phyloP scores from a whole-genome alignment of 495 filamentous ascomycete genomes.

The Penicillium silybi region DNA sequence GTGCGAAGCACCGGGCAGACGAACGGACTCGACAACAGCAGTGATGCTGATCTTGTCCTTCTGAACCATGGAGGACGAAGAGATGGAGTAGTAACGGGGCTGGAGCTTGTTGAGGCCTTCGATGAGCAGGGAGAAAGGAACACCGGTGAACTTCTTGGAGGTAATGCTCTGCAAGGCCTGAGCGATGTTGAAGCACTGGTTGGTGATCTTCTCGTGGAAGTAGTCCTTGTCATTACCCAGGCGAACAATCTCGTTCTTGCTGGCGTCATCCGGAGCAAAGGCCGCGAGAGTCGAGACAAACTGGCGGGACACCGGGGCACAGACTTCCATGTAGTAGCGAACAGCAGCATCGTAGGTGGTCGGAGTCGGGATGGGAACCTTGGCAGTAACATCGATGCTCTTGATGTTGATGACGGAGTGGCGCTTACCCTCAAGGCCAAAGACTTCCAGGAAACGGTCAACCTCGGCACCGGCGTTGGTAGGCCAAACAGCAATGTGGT shows the following conservation, averaged over 20 bases:
- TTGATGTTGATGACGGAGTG: constrained; percentile 86
- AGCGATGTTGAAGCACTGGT: constrained; percentile 84
- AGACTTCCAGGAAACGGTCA: constrained; percentile 78
- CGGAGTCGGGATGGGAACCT: constrained; percentile 95
- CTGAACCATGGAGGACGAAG: constrained; percentile 90
- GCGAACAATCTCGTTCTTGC: constrained; percentile 81
- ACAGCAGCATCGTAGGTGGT: constrained; percentile 93
- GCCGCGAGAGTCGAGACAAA: constrained; percentile 82
- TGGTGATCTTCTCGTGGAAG: constrained; percentile 83
- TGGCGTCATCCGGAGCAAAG: constrained; percentile 81
- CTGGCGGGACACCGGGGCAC: constrained; percentile 92
- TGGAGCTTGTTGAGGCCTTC: constrained; percentile 93
- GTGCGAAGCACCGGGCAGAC: constrained; percentile 72
- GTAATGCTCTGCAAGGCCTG: constrained; percentile 76
- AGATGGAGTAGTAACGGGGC: constrained; percentile 98
- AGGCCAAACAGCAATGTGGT: constrained; percentile 97
- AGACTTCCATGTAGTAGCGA: constrained; percentile 97
- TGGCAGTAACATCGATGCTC: constrained; percentile 89
- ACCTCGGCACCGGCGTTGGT: constrained; percentile 93
- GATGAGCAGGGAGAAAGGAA: constrained; percentile 93
- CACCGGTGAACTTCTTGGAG: constrained; percentile 68
- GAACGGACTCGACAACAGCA: constrained; percentile 83
- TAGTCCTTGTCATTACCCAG: constrained; percentile 93
- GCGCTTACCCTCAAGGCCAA: constrained; percentile 71
- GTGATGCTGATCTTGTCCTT: constrained; percentile 93